Conservation (phyloP, 306 rosid species). For the Begonia peltatifolia region DNA sequence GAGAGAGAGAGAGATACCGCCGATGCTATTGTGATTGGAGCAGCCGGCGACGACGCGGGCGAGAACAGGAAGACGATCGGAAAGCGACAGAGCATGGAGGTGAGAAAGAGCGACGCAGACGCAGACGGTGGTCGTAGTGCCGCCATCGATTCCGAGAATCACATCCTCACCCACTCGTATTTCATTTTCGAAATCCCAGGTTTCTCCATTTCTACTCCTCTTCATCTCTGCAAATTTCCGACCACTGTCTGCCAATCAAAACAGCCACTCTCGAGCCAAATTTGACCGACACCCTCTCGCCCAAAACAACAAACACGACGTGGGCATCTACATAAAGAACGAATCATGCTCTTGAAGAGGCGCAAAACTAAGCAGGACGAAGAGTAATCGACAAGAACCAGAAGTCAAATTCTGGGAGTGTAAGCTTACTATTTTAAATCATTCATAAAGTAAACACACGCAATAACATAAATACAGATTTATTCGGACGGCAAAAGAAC, state of each 20-base stretch:
- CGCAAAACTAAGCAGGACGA: constrained; percentile 8
- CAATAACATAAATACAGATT: not conserved
- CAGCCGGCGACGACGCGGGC: constrained; percentile 83
- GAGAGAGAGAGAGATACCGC: constrained; percentile 30
- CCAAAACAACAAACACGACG: constrained; percentile 1
- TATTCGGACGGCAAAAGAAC: constrained; percentile 15
- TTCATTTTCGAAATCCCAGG: constrained; percentile 72
- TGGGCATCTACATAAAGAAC: constrained; percentile 1
- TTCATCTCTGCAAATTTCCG: constrained; percentile 28
- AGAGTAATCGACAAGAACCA: constrained; percentile 9
- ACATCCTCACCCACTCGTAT: constrained; percentile 32
- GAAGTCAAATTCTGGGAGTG: not conserved
- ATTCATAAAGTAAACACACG: not conserved
- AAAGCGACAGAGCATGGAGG: constrained; percentile 20
- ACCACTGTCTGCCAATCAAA: no score
- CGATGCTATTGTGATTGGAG: constrained; percentile 89
- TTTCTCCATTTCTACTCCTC: constrained; percentile 58
- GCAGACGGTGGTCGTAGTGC: constrained; percentile 80
- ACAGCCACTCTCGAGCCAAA: no score
- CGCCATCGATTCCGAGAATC: constrained; percentile 74
- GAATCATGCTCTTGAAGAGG: not conserved
- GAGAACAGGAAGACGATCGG: constrained; percentile 50
- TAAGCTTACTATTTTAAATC: not conserved
- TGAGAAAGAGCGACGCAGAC: constrained; percentile 55
- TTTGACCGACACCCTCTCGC: not conserved